A percentile compares a stretch with the other conserved stretches of the same genome.
Conservation (phyloP, 805 yeast genomes). For the Metschnikowia colocasiae region DNA sequence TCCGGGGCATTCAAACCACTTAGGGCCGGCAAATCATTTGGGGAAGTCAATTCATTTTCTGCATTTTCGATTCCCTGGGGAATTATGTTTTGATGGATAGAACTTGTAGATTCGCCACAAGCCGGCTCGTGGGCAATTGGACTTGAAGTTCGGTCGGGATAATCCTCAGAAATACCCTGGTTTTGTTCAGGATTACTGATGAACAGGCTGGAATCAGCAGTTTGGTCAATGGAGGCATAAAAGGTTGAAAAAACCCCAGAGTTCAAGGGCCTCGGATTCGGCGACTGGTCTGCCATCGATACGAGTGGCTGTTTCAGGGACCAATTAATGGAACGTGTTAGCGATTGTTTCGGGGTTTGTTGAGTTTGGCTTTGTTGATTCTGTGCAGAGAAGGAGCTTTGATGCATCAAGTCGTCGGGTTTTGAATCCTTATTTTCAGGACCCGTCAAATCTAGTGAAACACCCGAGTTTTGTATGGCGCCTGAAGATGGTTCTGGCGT, state of each 20-base stretch:
- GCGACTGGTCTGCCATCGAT: background rate
- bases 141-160: background rate
- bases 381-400: background rate
- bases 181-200: slow-evolving; percentile 12
- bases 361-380: background rate
- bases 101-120: background rate
- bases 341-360: background rate
- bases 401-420: background rate
- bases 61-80: background rate
- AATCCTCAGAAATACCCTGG: background rate
- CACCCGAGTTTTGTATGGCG: background rate
- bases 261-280: background rate
- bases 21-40: background rate
- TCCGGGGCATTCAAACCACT: background rate
- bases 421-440: too few species aligned
- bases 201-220: slow-evolving; percentile 20
- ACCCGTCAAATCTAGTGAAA: background rate
- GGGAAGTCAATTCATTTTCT: background rate
- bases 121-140: slow-evolving; percentile 2
- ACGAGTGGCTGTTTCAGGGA: background rate
- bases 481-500: background rate
- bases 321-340: background rate
- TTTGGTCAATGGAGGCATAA: background rate
- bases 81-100: background rate
- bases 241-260: background rate